Base-by-base conservation (phyloP, 1,284 basidiomycete species). In the Malassezia furfur region DNA sequence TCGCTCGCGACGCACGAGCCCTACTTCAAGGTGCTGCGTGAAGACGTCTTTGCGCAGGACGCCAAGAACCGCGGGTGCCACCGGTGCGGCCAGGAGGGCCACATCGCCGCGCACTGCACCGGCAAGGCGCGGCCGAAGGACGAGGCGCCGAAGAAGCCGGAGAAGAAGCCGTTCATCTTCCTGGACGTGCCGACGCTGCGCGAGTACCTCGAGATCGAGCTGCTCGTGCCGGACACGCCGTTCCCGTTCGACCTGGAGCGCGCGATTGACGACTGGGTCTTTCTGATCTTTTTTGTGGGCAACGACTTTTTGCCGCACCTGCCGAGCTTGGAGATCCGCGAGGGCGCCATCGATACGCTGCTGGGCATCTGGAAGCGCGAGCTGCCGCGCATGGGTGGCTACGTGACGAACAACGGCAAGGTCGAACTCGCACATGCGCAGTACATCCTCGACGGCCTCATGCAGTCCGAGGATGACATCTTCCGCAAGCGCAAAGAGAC, bases 261-360 rank as follows among this genome's bases (percentile, higher is more conserved):
- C 75, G 91, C 94, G 35, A 89, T 99, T 76, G 94, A 99, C 81
- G 94, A 99, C 76, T 99, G 94, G 93, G 89, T 99, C 68, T 85
- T 99, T 74, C 81, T 99, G 70, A 96, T 96, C 71, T 96, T 99
- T 83, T 96, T 99, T 77, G 93, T 99, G 72, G 94, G 94, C 67
- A 99, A 99, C 80, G 94, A 99, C 79, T 99, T 99, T 80, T 80
- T 99, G 72, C 94, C 94, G 15, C 94, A 99, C 78, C 80, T 99
- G 59, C 94, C 94, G 21, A 89, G 86, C 57, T 83, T 99, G 79
- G 94, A 99, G 80, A 98, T 99, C 74, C 84, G 94, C 68, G 94
- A 99, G 79, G 94, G 93, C 54, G 94, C 93, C 30, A 96, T 99
- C 79, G 94, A 98, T 79, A 91, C 86, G 50, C 79, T 99, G 58